Conservation (phyloP, 768 basidiomycete species). For the Auriscalpium microsporum region DNA sequence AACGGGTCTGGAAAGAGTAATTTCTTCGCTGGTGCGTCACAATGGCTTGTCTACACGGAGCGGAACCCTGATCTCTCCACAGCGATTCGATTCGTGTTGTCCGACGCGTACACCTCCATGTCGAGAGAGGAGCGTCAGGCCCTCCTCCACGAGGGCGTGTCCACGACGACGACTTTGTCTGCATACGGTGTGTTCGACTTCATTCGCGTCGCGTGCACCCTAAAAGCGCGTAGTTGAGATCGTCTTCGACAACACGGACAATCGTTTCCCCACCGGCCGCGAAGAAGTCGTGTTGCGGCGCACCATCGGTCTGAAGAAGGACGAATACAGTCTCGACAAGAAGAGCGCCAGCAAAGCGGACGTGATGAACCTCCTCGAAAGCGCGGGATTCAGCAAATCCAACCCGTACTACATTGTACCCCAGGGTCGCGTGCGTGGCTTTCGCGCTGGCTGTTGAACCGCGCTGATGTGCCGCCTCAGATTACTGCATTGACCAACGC, state of each 20-base stretch:
- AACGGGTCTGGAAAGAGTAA: constrained; percentile 99
- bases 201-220: neutral
- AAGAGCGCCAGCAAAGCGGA: constrained; percentile 95
- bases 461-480: constrained; percentile 29
- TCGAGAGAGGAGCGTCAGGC: constrained; percentile 86
- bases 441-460: too few relatives aligned
- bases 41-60: neutral
- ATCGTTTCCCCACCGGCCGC: constrained; percentile 86
- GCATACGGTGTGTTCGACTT: constrained; percentile 63
- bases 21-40: constrained; percentile 80
- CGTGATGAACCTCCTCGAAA: constrained; percentile 94
- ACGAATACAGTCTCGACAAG: constrained; percentile 95
- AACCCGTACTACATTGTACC: constrained; percentile 99
- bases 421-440: constrained; percentile 75
- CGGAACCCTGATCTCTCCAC: neutral
- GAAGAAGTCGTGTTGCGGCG: constrained; percentile 83
- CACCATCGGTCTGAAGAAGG: constrained; percentile 96
- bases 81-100: constrained; percentile 97
- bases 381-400: constrained; percentile 94
- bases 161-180: constrained; percentile 79
- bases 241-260: constrained; percentile 91
- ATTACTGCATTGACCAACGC: constrained; percentile 96
- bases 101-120: constrained; percentile 96
- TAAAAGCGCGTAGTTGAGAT: constrained; percentile 61
- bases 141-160: constrained; percentile 90